Percentiles rank a stretch among this genome's conserved stretches.
Evolutionary conservation across 1,284 basidiomycete genomes (phyloP).

Genomic region (Kwoniella shivajii): DNA sequence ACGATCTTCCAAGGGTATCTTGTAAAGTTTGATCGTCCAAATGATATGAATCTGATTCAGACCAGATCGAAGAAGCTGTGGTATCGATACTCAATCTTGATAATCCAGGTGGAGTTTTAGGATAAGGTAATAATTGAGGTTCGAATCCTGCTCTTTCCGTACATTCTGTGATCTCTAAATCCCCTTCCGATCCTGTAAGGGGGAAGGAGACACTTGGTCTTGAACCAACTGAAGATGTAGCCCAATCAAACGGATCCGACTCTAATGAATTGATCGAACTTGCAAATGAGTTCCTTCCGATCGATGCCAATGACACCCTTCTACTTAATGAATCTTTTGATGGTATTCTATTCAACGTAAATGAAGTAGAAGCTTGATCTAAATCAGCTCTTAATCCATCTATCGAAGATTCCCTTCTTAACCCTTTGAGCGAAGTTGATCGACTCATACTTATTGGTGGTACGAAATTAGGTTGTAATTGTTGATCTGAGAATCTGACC

Average conservation of each 20-base stretch:
- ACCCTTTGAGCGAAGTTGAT: constrained; percentile 1
- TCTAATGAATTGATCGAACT: constrained; percentile 8
- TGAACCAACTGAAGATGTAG: constrained; percentile 6
- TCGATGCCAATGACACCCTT: neutral
- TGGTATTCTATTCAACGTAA: neutral
- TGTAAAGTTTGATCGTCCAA: neutral
- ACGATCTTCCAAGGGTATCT: constrained; percentile 3
- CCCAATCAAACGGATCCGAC: constrained; percentile 11
- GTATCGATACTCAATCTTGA: constrained; percentile 15
- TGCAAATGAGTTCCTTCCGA: neutral
- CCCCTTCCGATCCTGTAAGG: neutral
- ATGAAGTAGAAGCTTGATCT: constrained; percentile 3
- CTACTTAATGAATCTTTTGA: neutral
- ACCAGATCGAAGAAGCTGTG: constrained; percentile 6
- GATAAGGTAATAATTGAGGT: constrained; percentile 24
- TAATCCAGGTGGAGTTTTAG: constrained; percentile 10
- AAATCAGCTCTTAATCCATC: constrained; percentile 12
- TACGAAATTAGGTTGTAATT: neutral
- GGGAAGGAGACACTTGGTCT: neutral
- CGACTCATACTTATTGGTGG: neutral
- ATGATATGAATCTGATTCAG: neutral
- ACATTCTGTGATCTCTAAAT: neutral
- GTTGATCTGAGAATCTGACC: constrained; percentile 20
- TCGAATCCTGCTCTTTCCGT: constrained; percentile 11
- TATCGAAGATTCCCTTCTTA: constrained; percentile 19